Conservation (phyloP, 2,329 filamentous ascomycete species). For the Fusarium bulbicola region DNA sequence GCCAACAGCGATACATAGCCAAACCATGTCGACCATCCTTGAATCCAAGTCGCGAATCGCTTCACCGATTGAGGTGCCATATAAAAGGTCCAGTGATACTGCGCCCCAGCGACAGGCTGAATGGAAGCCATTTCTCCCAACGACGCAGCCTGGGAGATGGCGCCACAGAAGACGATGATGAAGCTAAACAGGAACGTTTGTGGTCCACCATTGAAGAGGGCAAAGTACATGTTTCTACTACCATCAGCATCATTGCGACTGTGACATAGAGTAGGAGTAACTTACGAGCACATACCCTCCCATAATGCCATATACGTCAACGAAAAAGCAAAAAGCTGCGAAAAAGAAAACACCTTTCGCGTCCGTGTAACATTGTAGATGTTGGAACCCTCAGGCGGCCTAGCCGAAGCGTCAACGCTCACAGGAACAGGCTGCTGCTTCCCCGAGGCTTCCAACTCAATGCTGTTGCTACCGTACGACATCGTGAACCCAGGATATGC, state of each 20-base stretch:
- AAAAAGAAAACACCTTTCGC: conserved; percentile 38
- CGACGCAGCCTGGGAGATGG: conserved; percentile 36
- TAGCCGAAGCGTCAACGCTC: conserved; percentile 22
- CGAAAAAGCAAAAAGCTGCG: conserved; percentile 39
- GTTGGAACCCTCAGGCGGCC: conserved; percentile 4
- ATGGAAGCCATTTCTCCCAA: conserved; percentile 41
- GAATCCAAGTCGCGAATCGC: conserved; percentile 38
- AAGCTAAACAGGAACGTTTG: conserved; percentile 41
- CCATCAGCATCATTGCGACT: background rate
- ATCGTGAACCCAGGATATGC: conserved; percentile 12
- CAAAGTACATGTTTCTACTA: conserved; percentile 40
- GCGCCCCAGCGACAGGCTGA: conserved; percentile 34
- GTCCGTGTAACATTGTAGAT: conserved; percentile 38
- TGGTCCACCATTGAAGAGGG: conserved; percentile 36
- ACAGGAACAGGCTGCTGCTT: conserved; percentile 20
- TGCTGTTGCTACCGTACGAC: conserved; percentile 21
- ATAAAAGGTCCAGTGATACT: conserved; percentile 40
- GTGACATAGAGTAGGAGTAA: background rate
- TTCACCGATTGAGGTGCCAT: conserved; percentile 30
- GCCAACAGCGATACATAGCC: conserved; percentile 38
- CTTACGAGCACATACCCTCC: conserved; percentile 41
- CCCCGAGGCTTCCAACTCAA: conserved; percentile 27
- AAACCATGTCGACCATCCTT: conserved; percentile 41
- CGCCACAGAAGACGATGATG: conserved; percentile 39
- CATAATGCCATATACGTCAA: conserved; percentile 39